Base-by-base conservation (phyloP, 176 grass and related monocot species). In the Eremochloa ophiuroides region DNA sequence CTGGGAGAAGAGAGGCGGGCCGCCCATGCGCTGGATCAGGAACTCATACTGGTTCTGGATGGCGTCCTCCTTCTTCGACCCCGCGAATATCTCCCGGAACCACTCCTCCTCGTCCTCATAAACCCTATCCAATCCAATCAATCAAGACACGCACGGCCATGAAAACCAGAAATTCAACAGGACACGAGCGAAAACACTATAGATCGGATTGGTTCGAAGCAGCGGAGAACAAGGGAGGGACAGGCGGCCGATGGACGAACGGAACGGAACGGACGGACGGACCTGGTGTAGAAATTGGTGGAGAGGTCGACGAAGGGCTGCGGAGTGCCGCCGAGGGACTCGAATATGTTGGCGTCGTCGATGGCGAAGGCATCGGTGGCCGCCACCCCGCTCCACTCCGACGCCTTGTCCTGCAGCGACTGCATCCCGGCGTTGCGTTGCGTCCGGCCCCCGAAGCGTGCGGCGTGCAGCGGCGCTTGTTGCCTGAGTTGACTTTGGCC, bases 31-130 rank as follows among this genome's bases (percentile, higher is more conserved):
- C 90, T 99, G 96, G 26, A 93, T 83, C 29, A 99, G 73, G 82
- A 99, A 99, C 82, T 99, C 96, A 38, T 99, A 99, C 88, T 99
- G 93, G 85, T 99, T 99, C 68, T 13, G 88, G 77, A 99, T 99
- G 10, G 93, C 96, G 10, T 99, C 93, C 75, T 99, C 96, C 90
- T 98, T 98, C 85, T 82, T 94, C 3, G 88, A 98, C 23, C 79
- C 85, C 10, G 88, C 84, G 79, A 99, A 99, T 20, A 99, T 99
- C 69, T 88, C 86, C 16, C 88, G 78, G 66, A 99, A 99, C 96
- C 93, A 99, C 85, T 87, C 91, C 84, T 99, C 96, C 26, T 95
- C 89, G 58, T 99, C 96, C 59, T 93, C 93, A 13, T 83, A 95
- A 20, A 99, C 91, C 88, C 91, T 99, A 47, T 4, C 42, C 17